phyloP scores from a whole-genome alignment of 1,139 yeast genomes.

The Pichia sp. region DNA sequence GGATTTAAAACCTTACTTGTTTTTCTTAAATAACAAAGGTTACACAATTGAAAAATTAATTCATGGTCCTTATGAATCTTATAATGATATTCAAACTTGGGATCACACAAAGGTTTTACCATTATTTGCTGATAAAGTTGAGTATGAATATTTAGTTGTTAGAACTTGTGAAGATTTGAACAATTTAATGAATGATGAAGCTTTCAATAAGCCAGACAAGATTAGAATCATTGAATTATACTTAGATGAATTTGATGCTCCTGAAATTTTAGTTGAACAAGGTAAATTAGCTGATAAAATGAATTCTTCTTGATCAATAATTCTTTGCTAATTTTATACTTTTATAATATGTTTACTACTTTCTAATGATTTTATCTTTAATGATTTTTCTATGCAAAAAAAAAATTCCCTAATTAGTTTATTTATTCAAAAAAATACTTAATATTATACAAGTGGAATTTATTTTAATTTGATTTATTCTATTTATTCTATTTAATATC shows the following conservation, averaged over 20 bases:
- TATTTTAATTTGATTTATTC: too few relatives aligned
- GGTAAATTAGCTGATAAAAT: constrained; percentile 71
- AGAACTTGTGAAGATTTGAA: constrained; percentile 64
- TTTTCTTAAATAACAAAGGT: constrained; percentile 79
- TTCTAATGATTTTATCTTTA: background rate
- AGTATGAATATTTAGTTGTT: constrained; percentile 49
- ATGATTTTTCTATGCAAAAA: too few relatives aligned
- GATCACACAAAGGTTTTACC: constrained; percentile 63
- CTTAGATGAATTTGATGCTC: constrained; percentile 80
- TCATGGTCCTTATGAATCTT: constrained; percentile 70
- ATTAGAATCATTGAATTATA: constrained; percentile 75
- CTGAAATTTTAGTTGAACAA: constrained; percentile 62
- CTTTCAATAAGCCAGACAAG: constrained; percentile 54
- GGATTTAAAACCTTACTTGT: constrained; percentile 73
- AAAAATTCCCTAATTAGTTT: too few relatives aligned
- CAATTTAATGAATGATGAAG: constrained; percentile 44
- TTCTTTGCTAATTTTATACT: background rate
- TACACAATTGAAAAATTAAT: constrained; percentile 86
- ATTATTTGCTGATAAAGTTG: constrained; percentile 60
- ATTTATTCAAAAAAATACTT: background rate
- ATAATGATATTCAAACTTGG: constrained; percentile 83
- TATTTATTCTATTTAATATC: too few relatives aligned
- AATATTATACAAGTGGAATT: background rate
- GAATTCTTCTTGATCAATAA: constrained; percentile 34
- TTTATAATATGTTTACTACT: background rate